Base-by-base conservation (phyloP, 1,139 yeast species). In the Kurtzmaniella quercitrusa region DNA sequence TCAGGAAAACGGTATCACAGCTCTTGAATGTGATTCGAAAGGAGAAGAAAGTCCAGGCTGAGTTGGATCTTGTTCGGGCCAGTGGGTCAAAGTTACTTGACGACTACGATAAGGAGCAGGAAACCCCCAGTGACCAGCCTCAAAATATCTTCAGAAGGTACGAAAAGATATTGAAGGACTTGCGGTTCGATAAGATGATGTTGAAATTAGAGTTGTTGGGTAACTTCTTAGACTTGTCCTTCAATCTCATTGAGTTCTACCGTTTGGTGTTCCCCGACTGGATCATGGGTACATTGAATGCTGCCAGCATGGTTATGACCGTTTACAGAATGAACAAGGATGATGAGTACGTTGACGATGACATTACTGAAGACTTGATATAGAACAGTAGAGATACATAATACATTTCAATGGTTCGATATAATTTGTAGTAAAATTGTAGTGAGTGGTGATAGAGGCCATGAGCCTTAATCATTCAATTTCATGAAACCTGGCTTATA, bases 241-340 rank as follows among this genome's bases (percentile, higher is more conserved):
- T 73, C 51, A 73, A 73, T 49, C 48, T 68, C 41, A 70, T 73
- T 46, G 78, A 73, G 50, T 59, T 69, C 23, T 66, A 66, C 40
- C 63, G 64, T 2, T 48, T 70, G 38, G 58, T 56, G 1, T 66
- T 72, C 11, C 77, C 77, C 3, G 68, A 65, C 37, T 72, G 77
- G 77, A 54, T 70, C 41, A 71, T 72, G 77, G 65, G 62, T 48
- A 44, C 55, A 10, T 66, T 73, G 60, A 73, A 72, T 49, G 59
- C 69, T 42, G 65, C 75, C 29, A 70, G 76, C 50, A 72, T 73
- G 77, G 65, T 63, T 44, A 73, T 73, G 78, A 70, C 77, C 11
- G 59, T 73, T 38, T 73, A 73, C 60, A 69, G 78, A 61, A 73
- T 73, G 78, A 73, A 72, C 58, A 73, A 73, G 55, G 78, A 73